phyloP scores from a whole-genome alignment of 371 early-diverging fungal species.

The Mucor saturninus region DNA sequence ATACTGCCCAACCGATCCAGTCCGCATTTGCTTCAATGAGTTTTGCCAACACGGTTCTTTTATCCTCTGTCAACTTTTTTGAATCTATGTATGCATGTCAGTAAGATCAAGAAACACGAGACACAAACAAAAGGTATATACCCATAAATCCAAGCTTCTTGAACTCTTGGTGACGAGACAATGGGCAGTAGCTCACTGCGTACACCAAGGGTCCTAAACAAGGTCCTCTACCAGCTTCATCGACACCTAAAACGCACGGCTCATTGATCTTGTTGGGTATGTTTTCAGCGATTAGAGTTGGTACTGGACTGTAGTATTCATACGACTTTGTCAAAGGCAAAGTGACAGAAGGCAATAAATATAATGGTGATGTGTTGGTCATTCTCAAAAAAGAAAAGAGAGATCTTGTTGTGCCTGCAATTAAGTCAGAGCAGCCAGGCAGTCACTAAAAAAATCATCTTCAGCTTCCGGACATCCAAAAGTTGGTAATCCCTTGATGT shows the following conservation, averaged over 20 bases:
- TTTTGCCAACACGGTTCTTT: constrained; percentile 74
- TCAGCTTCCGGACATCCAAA: too few species aligned
- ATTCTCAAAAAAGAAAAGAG: background rate
- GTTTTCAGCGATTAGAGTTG: constrained; percentile 25
- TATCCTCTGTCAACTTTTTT: constrained; percentile 80
- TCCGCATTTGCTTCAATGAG: constrained; percentile 62
- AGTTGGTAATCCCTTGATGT: too few species aligned
- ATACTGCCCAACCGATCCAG: constrained; percentile 86
- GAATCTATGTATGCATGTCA: constrained; percentile 68
- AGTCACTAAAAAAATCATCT: too few species aligned
- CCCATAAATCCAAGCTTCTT: constrained; percentile 81
- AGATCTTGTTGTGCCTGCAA: background rate
- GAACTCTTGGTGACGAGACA: constrained; percentile 65
- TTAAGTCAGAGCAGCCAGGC: too few species aligned
- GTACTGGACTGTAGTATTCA: constrained; percentile 40
- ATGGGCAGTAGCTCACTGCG: constrained; percentile 79
- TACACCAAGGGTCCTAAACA: constrained; percentile 99
- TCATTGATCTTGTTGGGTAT: constrained; percentile 31
- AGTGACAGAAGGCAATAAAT: constrained; percentile 44
- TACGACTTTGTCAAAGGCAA: constrained; percentile 45
- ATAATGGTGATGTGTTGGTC: background rate
- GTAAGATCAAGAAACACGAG: too few species aligned
- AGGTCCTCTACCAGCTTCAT: constrained; percentile 99
- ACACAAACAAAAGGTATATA: constrained; percentile 32
- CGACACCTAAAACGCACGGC: constrained; percentile 91